phyloP scores from a whole-genome alignment of 768 basidiomycete genomes.

The Termitomyces sp. region DNA sequence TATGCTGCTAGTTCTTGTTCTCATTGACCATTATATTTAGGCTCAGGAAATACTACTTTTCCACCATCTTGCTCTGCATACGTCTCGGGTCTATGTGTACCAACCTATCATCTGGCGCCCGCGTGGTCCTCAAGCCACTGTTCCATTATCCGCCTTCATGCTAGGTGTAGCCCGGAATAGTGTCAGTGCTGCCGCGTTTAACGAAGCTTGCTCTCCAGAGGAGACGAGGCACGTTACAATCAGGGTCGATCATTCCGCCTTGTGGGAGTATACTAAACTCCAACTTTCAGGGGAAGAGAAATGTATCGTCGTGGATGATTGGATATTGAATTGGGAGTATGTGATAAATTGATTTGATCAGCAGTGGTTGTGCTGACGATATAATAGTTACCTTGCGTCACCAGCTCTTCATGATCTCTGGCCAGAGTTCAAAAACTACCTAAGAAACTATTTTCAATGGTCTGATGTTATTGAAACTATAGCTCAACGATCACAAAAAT shows the following conservation, averaged over 20 bases:
- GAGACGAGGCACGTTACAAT: slow-evolving; percentile 33
- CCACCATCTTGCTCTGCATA: slow-evolving; percentile 40
- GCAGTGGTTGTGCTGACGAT: background rate
- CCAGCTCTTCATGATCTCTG: slow-evolving; percentile 34
- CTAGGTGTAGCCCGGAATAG: slow-evolving; percentile 34
- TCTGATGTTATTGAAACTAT: slow-evolving; percentile 30
- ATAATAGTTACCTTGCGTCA: slow-evolving; percentile 35
- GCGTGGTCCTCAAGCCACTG: slow-evolving; percentile 33
- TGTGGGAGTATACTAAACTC: slow-evolving; percentile 35
- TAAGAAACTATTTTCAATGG: slow-evolving; percentile 40
- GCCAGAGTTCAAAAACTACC: slow-evolving; percentile 36
- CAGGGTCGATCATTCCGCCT: slow-evolving; percentile 17
- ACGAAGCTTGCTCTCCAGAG: slow-evolving; percentile 36
- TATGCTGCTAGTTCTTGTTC: background rate
- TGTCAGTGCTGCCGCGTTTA: slow-evolving; percentile 31
- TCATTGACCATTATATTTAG: slow-evolving; percentile 18
- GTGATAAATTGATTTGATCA: slow-evolving; percentile 9
- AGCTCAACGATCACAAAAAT: slow-evolving; percentile 29
- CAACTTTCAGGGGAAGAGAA: slow-evolving; percentile 29
- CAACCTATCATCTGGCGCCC: slow-evolving; percentile 45
- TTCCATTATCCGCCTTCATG: slow-evolving; percentile 43
- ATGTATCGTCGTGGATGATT: slow-evolving; percentile 42
- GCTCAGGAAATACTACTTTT: slow-evolving; percentile 43
- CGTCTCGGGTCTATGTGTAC: slow-evolving; percentile 38
- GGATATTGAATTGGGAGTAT: slow-evolving; percentile 42